Evolutionary conservation across 495 filamentous ascomycete genomes (phyloP).

Genomic region (Choiromyces venosus): DNA sequence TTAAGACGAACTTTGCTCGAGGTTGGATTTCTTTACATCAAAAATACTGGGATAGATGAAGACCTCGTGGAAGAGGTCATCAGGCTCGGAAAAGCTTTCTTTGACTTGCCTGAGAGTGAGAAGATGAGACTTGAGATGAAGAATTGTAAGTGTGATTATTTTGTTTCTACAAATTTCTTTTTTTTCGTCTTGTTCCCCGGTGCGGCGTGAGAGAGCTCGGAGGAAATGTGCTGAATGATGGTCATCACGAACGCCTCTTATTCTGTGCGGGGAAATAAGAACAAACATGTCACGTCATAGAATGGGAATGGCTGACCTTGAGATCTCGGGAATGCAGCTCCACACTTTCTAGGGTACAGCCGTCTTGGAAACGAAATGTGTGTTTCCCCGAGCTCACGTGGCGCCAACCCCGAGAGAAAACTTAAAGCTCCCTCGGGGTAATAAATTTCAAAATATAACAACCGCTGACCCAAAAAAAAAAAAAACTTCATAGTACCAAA

Average conservation of each 20-base stretch:
- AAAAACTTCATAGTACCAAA: constrained; percentile 45
- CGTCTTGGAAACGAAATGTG: constrained; percentile 57
- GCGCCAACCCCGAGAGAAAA: constrained; percentile 4
- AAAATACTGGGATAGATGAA: constrained; percentile 70
- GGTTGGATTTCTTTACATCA: constrained; percentile 89
- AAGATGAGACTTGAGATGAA: constrained; percentile 50
- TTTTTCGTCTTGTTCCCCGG: not conserved
- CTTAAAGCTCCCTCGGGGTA: not conserved
- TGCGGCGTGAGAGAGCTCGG: not conserved
- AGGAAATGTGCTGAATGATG: not conserved
- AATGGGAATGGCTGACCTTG: constrained; percentile 12
- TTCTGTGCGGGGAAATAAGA: not conserved
- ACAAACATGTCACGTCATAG: constrained; percentile 1
- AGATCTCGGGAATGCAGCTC: constrained; percentile 27
- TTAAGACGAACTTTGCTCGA: constrained; percentile 77
- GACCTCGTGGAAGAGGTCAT: constrained; percentile 64
- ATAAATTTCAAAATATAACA: not conserved
- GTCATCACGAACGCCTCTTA: not conserved
- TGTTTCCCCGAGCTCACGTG: constrained; percentile 4
- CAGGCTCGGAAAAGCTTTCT: constrained; percentile 64
- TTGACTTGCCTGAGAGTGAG: constrained; percentile 74
- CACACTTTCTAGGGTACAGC: constrained; percentile 57
- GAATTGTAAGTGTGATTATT: constrained; percentile 27
- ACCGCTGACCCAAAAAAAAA: constrained; percentile 2
- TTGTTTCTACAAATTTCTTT: not conserved